Evolutionary conservation across 1,139 yeast species (phyloP).

Genomic region (Hansenula sp.): DNA sequence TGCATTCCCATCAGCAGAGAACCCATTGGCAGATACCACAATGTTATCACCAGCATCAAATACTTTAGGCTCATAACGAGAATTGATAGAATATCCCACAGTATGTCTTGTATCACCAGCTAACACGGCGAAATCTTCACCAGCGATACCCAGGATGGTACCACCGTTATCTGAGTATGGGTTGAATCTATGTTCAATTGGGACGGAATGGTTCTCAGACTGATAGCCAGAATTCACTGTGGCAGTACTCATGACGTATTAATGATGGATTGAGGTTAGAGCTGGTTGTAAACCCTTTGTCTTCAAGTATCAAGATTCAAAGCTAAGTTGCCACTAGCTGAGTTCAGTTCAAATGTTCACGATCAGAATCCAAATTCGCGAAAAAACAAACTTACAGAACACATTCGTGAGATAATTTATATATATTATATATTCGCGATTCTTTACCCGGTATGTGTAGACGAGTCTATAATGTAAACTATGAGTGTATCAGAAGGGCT

Average conservation of each 20-base stretch:
- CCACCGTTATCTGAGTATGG: constrained; percentile 98
- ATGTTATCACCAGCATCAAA: constrained; percentile 87
- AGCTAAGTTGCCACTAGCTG: background rate
- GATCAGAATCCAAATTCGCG: background rate
- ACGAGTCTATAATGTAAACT: too few relatives aligned
- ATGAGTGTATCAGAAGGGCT: too few relatives aligned
- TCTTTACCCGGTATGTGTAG: background rate
- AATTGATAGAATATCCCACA: constrained; percentile 88
- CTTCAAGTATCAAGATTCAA: background rate
- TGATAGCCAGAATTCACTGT: constrained; percentile 64
- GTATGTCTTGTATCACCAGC: constrained; percentile 99
- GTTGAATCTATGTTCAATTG: constrained; percentile 91
- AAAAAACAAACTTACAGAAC: background rate
- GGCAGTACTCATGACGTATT: constrained; percentile 15
- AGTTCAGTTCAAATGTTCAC: background rate
- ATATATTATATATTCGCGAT: too few relatives aligned
- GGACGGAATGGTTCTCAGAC: constrained; percentile 47
- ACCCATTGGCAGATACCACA: constrained; percentile 90
- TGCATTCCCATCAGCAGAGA: constrained; percentile 92
- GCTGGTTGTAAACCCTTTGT: background rate
- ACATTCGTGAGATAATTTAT: background rate
- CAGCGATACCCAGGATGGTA: constrained; percentile 95
- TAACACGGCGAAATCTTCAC: constrained; percentile 91
- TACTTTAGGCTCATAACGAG: constrained; percentile 89
- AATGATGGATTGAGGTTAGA: background rate